A percentile compares a stretch with the other conserved stretches of the same genome.
Conservation (phyloP, 2,329 filamentous ascomycete species). For the Keithomyces neogunnii region DNA sequence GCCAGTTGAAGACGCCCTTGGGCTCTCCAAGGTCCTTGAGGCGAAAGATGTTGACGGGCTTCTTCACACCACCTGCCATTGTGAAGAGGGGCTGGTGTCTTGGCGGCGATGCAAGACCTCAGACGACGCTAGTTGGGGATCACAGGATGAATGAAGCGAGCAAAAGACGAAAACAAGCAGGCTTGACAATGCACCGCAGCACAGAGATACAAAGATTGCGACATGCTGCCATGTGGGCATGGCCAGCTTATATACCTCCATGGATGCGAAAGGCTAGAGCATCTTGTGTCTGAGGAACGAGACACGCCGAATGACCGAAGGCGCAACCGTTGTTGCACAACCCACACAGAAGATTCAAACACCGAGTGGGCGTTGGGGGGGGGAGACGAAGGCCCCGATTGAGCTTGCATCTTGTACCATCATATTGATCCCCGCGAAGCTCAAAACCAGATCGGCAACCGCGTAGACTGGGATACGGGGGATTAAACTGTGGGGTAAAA, state of each 20-base stretch:
- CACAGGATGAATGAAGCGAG: neutral
- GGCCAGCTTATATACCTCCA: neutral
- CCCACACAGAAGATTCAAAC: neutral
- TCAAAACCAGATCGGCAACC: too few relatives aligned
- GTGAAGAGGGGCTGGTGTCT: conserved; percentile 8
- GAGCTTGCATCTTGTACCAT: too few relatives aligned
- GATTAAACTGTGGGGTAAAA: too few relatives aligned
- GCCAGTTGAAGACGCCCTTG: conserved; percentile 66
- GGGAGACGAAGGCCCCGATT: too few relatives aligned
- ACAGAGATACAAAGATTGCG: too few relatives aligned
- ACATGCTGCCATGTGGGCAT: neutral
- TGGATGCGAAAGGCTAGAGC: neutral
- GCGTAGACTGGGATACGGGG: too few relatives aligned
- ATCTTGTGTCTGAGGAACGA: neutral
- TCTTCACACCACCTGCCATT: conserved; percentile 45
- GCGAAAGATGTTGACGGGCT: conserved; percentile 55
- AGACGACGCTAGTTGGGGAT: neutral
- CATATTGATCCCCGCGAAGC: too few relatives aligned
- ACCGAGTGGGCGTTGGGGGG: too few relatives aligned
- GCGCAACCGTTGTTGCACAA: neutral
- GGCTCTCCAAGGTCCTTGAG: conserved; percentile 58
- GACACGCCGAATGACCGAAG: neutral
- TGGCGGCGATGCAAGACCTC: neutral
- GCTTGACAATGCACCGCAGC: too few relatives aligned
- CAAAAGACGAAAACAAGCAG: too few relatives aligned